Evolutionary conservation across 2,329 filamentous ascomycete species (phyloP).

Genomic region (Teratosphaeriaceae sp.): DNA sequence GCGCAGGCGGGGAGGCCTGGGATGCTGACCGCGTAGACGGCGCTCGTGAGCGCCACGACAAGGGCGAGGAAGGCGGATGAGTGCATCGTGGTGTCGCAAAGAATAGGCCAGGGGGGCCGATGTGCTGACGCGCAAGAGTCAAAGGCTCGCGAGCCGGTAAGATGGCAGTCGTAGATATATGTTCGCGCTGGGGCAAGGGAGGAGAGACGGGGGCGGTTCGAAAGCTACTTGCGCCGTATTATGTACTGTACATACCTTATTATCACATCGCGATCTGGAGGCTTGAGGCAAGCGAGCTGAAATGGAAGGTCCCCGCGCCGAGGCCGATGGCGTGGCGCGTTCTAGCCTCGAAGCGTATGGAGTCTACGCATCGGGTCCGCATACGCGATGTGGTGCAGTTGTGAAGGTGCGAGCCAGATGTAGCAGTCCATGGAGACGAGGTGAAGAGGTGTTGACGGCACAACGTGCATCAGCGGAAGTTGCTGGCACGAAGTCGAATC

Average conservation of each 20-base stretch:
- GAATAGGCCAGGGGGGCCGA: neutral
- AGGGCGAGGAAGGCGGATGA: slow-evolving; percentile 12
- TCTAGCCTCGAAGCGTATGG: neutral
- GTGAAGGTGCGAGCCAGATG: too few species aligned
- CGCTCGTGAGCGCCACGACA: slow-evolving; percentile 15
- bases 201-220: neutral
- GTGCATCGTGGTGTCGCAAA: slow-evolving; percentile 13
- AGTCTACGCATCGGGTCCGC: too few species aligned
- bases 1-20: slow-evolving; percentile 26
- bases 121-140: neutral
- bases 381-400: too few species aligned
- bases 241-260: too few species aligned
- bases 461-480: too few species aligned
- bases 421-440: too few species aligned
- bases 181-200: too few species aligned
- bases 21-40: slow-evolving; percentile 10
- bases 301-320: neutral
- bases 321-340: neutral
- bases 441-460: too few species aligned
- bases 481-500: too few species aligned
- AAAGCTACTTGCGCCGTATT: neutral
- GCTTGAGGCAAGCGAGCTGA: neutral
- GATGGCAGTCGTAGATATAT: too few species aligned
- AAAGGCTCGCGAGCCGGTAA: too few species aligned
- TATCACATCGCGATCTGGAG: too few species aligned